phyloP scores from a whole-genome alignment of 164 flowering plant species.

The Buxus sempervirens region DNA sequence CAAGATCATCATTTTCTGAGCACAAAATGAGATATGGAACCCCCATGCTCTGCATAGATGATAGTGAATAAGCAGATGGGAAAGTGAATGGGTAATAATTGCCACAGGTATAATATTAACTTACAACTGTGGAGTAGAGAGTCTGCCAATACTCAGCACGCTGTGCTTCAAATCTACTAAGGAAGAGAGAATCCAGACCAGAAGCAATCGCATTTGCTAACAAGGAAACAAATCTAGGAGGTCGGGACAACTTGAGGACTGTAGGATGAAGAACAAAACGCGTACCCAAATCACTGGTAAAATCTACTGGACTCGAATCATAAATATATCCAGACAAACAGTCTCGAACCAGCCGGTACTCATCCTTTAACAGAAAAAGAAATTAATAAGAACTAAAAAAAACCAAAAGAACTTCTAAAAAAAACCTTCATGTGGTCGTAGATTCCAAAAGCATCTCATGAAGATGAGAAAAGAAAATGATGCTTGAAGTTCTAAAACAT shows the following conservation, averaged over 20 bases:
- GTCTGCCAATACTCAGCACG: conserved; percentile 99
- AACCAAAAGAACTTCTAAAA: too few relatives aligned
- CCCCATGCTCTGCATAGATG: conserved; percentile 53
- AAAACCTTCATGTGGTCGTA: not conserved
- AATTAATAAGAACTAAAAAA: not conserved
- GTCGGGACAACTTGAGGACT: conserved; percentile 56
- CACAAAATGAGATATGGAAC: conserved; percentile 80
- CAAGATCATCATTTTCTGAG: conserved; percentile 87
- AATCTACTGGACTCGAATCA: conserved; percentile 92
- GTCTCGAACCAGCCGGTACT: conserved; percentile 55
- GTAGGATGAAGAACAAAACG: conserved; percentile 73
- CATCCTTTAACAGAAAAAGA: conserved; percentile 51
- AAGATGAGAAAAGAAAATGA: not conserved
- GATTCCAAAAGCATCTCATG: not conserved
- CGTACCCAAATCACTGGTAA: conserved; percentile 76
- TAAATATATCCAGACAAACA: conserved; percentile 74
- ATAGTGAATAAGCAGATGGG: conserved; percentile 5
- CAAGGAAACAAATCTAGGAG: conserved; percentile 72
- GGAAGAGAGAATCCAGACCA: conserved; percentile 72
- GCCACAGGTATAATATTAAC: conserved; percentile 17
- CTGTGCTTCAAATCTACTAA: conserved; percentile 71
- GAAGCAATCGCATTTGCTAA: conserved; percentile 63
- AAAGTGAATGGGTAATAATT: not conserved
- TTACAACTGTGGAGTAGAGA: conserved; percentile 76
- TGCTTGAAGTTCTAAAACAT: not conserved